Evolutionary conservation across 768 basidiomycete species (phyloP).

Genomic region (Mycena chlorophos): DNA sequence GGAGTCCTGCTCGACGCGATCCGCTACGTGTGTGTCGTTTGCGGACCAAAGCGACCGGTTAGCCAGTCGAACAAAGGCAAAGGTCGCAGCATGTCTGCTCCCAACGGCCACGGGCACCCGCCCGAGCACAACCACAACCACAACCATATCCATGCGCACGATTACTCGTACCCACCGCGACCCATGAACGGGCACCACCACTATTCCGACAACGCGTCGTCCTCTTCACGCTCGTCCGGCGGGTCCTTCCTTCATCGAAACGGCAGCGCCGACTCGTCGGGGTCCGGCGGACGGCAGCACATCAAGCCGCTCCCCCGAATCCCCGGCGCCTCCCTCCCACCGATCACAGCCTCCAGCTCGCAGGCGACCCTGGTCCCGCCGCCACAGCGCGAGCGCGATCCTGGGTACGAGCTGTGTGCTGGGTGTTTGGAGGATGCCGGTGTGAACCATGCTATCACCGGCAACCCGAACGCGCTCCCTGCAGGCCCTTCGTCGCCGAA

Average conservation of each 20-base stretch:
- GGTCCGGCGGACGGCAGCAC: slow-evolving; percentile 20
- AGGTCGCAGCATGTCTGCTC: slow-evolving; percentile 37
- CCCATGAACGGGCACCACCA: slow-evolving; percentile 2
- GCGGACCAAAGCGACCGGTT: slow-evolving; percentile 71
- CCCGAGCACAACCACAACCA: slow-evolving; percentile 35
- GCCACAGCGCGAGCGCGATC: slow-evolving; percentile 14
- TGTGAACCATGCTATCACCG: slow-evolving; percentile 73
- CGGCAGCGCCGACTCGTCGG: slow-evolving; percentile 19
- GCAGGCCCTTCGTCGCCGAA: slow-evolving; percentile 47
- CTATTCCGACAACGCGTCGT: slow-evolving; percentile 6
- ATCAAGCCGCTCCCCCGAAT: slow-evolving; percentile 24
- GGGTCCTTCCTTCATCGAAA: not conserved
- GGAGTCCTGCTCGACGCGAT: slow-evolving; percentile 73
- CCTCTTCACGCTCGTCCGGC: slow-evolving; percentile 12
- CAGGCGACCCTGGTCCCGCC: slow-evolving; percentile 20
- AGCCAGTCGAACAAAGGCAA: slow-evolving; percentile 48
- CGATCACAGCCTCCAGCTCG: slow-evolving; percentile 13
- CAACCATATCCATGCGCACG: slow-evolving; percentile 24
- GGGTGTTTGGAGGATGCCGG: slow-evolving; percentile 78
- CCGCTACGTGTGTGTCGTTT: slow-evolving; percentile 86
- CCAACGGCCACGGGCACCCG: slow-evolving; percentile 31
- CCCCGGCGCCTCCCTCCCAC: not conserved
- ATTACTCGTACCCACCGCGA: slow-evolving; percentile 19
- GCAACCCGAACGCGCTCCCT: slow-evolving; percentile 35
- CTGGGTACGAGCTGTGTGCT: slow-evolving; percentile 84